Evolutionary conservation across 2,329 filamentous ascomycete species (phyloP).

Genomic region (Mollisia scopiformis): DNA sequence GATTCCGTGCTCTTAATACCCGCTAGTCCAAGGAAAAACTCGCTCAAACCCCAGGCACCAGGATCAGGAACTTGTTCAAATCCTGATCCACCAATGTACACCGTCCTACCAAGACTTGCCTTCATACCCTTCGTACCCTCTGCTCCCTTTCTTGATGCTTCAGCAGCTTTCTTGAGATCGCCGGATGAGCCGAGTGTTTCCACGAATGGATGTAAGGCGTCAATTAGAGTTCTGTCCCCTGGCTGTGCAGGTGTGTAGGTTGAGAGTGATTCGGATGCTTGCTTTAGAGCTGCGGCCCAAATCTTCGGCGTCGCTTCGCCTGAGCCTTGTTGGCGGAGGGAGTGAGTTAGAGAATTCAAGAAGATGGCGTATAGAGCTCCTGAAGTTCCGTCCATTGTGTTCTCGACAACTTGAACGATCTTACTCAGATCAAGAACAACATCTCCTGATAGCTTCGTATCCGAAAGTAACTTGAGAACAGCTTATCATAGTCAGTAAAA

Average conservation of each 20-base stretch:
- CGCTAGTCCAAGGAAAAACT: conserved; percentile 80
- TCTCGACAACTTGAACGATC: conserved; percentile 67
- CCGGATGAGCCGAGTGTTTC: conserved; percentile 67
- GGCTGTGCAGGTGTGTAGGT: conserved; percentile 88
- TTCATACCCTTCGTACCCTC: conserved; percentile 90
- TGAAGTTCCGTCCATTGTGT: conserved; percentile 74
- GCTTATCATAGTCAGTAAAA: conserved; percentile 32
- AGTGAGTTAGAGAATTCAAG: conserved; percentile 69
- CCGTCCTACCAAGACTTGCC: conserved; percentile 80
- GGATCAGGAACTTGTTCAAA: conserved; percentile 76
- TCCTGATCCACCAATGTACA: conserved; percentile 79
- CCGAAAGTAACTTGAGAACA: conserved; percentile 46
- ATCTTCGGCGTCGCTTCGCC: conserved; percentile 47
- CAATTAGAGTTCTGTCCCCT: conserved; percentile 88
- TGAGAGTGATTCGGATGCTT: conserved; percentile 70
- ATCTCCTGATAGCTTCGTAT: conserved; percentile 54
- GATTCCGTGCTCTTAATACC: conserved; percentile 40
- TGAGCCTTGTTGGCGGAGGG: conserved; percentile 31
- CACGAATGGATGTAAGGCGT: conserved; percentile 88
- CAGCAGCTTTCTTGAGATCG: conserved; percentile 72
- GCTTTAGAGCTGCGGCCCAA: conserved; percentile 67
- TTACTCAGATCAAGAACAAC: conserved; percentile 60
- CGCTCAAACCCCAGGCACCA: conserved; percentile 75
- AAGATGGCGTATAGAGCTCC: conserved; percentile 80
- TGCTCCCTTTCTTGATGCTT: conserved; percentile 74